Evolutionary conservation across 306 rosid species (phyloP), one percentile per base, ranked within the genome.

Genomic region (Prunus mongolica): DNA sequence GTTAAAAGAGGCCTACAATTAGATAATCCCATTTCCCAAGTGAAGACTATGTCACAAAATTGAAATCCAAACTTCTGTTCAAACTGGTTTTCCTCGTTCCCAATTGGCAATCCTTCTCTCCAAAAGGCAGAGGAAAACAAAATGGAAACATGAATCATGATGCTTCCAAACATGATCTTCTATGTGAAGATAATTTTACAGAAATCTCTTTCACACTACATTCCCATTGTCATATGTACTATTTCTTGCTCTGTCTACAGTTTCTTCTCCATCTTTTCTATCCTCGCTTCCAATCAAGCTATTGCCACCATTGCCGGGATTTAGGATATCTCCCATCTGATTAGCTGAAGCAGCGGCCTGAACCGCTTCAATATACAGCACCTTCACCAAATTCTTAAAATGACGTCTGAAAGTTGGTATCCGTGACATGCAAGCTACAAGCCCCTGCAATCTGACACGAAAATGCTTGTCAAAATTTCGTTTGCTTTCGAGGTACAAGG

Each of bases 391-490:
- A 72, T 86, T 85, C 82, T 55, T 86, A 57, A 93, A 89, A 41
- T 82, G 86, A 18, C 96, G 84, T 46, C 95, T 75, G 76, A 91
- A 91, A 8, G 91, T 87, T 1, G 98, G 98, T 34, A 93, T 78
- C 52, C 95, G 82, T 0, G 98, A 85, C 89, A 91, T 79, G 8
- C 83, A 86, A 41, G 84, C 90, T 56, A 90, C 90, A 77, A 93
- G 84, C 12, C 98, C 98, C 76, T 87, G 91, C 74, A 90, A 76
- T 80, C 97, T 93, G 83, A 54, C 60, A 46, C 44, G n/a, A 49
- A 60, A 67, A 16, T 28, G 20, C 28, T 5, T 55, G 47, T 27
- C 66, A 72, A 20, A 6, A 44, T 28, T 22, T 22, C 3, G 25
- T 34, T 14, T 12, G 14, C 51, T 60, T 60, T 12, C 3, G 27